Percentiles rank a stretch among this genome's conserved stretches.
Evolutionary conservation across 2,329 filamentous ascomycete genomes (phyloP).

Genomic region (Rasamsonia emersonii): DNA sequence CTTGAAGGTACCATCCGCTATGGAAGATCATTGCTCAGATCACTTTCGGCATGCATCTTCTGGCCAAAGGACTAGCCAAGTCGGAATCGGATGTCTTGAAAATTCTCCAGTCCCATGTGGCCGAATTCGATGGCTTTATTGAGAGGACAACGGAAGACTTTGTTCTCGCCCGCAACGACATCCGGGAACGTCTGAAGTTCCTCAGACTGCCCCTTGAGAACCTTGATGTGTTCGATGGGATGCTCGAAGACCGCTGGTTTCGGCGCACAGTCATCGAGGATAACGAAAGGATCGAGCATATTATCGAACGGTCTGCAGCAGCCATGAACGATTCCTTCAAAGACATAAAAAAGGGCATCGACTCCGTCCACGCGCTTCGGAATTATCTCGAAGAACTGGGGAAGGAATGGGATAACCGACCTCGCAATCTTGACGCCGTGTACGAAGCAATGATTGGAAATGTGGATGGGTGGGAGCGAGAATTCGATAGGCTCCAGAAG

Average conservation of each 20-base stretch:
- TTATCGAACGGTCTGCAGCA: conserved; percentile 67
- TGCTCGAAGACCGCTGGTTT: conserved; percentile 78
- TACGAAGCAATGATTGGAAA: conserved; percentile 89
- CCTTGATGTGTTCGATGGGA: conserved; percentile 70
- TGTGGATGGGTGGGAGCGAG: conserved; percentile 78
- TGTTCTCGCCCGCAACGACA: conserved; percentile 65
- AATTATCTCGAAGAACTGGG: conserved; percentile 63
- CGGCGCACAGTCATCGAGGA: conserved; percentile 73
- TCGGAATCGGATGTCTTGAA: conserved; percentile 79
- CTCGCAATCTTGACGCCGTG: conserved; percentile 59
- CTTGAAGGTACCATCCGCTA: conserved; percentile 65
- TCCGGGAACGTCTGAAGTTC: conserved; percentile 69
- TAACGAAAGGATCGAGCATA: conserved; percentile 85
- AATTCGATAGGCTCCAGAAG: conserved; percentile 65
- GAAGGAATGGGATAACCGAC: conserved; percentile 50
- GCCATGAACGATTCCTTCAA: conserved; percentile 68
- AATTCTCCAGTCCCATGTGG: conserved; percentile 85
- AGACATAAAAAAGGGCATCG: conserved; percentile 70
- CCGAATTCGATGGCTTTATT: conserved; percentile 86
- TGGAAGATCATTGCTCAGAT: conserved; percentile 89
- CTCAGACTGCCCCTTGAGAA: conserved; percentile 78
- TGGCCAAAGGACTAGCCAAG: conserved; percentile 78
- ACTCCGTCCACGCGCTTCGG: conserved; percentile 67
- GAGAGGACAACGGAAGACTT: conserved; percentile 82
- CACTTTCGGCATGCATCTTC: conserved; percentile 81